Evolutionary conservation across 1,139 yeast species (phyloP).

Genomic region (Pichia norvegensis): DNA sequence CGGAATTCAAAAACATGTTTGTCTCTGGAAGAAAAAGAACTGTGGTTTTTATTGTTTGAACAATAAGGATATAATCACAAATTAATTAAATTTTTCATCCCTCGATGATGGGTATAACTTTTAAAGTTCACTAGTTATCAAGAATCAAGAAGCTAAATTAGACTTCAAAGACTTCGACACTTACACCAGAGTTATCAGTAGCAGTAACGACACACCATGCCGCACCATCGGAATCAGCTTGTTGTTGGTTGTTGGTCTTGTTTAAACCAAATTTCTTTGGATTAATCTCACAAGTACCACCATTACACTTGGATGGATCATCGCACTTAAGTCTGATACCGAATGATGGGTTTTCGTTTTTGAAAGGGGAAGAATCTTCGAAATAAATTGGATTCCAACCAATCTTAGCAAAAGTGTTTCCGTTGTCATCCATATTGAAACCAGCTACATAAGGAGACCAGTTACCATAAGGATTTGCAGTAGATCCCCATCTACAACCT

Average conservation of each 20-base stretch:
- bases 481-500: constrained; percentile 81
- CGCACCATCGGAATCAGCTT: constrained; percentile 56
- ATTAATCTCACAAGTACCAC: constrained; percentile 72
- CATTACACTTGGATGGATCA: constrained; percentile 57
- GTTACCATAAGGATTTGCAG: constrained; percentile 63
- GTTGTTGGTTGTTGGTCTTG: constrained; percentile 35
- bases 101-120: background rate
- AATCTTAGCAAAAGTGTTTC: constrained; percentile 70
- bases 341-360: constrained; percentile 48
- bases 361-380: constrained; percentile 49
- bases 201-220: constrained; percentile 81
- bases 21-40: background rate
- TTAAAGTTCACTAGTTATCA: background rate
- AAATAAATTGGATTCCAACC: constrained; percentile 88
- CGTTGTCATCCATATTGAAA: constrained; percentile 62
- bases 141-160: constrained; percentile 3
- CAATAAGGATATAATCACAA: background rate
- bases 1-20: background rate
- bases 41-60: too few species aligned
- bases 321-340: constrained; percentile 73
- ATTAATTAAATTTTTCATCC: background rate
- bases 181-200: constrained; percentile 52
- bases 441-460: constrained; percentile 95
- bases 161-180: constrained; percentile 56
- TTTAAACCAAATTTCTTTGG: constrained; percentile 56